Base-by-base conservation (phyloP, 768 basidiomycete genomes). In the Russula abietina region DNA sequence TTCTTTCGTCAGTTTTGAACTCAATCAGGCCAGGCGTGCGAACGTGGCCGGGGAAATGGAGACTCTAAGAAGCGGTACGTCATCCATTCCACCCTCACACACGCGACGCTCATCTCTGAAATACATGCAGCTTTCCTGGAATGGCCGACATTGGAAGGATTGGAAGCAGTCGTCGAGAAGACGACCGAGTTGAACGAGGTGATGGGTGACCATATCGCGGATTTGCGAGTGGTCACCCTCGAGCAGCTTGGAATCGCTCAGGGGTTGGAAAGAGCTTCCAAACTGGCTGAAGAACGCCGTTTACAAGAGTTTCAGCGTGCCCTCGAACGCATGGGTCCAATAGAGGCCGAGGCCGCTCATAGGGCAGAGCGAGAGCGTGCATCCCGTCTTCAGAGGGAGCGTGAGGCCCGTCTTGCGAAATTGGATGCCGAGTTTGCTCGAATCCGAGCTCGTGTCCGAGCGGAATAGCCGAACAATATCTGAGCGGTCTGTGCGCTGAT, bases 91-190 rank as follows among this genome's bases (percentile, higher is more conserved):
- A n/a, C n/a, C n/a, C n/a, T n/a, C n/a, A n/a, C n/a, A n/a, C n/a
- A n/a, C n/a, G n/a, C n/a, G n/a, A n/a, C n/a, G n/a, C n/a, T n/a
- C n/a, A n/a, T n/a, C n/a, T n/a, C n/a, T n/a, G n/a, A n/a, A n/a
- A n/a, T n/a, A n/a, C n/a, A n/a, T n/a, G n/a, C 50, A 56, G 65
- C 41, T 6, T 48, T 66, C 57, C 62, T 65, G 9, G 41, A 41
- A 32, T n/a, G 56, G 41, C 54, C 59, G 19, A 59, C 50, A 1
- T 9, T 59, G 5, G 56, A 58, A 19, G 26, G 32, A 62, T 59
- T 14, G 41, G 67, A 41, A 22, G 28, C 39, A 11, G 52, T 51
- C 9, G 50, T 45, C n/a, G 50, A 52, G 59, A 59, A 59, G 49
- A 52, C 32, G 30, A 3, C 16, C 0, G 59, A 59, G 10, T 43